Evolutionary conservation across 1,284 basidiomycete genomes (phyloP).

Genomic region (Irpex lacteus): DNA sequence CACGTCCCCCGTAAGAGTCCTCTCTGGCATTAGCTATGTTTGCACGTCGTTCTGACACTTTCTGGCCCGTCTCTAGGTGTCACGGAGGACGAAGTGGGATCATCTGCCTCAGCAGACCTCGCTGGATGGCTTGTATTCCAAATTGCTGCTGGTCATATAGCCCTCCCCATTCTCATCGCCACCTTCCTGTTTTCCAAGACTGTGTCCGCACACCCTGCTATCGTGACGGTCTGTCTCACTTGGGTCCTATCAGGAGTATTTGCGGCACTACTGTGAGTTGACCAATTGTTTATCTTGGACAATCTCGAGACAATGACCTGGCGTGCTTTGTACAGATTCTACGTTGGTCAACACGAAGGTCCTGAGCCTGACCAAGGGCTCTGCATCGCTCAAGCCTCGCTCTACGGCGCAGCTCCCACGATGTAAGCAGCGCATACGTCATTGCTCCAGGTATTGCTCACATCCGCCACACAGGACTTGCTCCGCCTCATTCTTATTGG

Average conservation of each 20-base stretch:
- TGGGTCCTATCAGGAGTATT: conserved; percentile 36
- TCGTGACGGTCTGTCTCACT: conserved; percentile 52
- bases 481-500: conserved; percentile 13
- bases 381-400: conserved; percentile 43
- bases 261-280: conserved; percentile 39
- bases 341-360: conserved; percentile 35
- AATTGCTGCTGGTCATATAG: conserved; percentile 45
- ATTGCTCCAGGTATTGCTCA: background rate
- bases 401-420: conserved; percentile 41
- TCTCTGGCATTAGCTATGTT: background rate
- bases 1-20: conserved; percentile 1
- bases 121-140: conserved; percentile 43
- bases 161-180: conserved; percentile 45
- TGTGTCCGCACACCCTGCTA: conserved; percentile 40
- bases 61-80: conserved; percentile 13
- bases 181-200: conserved; percentile 43
- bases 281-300: background rate
- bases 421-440: conserved; percentile 33
- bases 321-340: conserved; percentile 15
- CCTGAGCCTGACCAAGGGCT: conserved; percentile 37
- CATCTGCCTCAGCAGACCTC: conserved; percentile 20
- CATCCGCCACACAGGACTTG: conserved; percentile 1
- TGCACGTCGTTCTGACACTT: background rate
- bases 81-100: conserved; percentile 17
- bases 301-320: background rate